A percentile compares a stretch with the other conserved stretches of the same genome.
Conservation (phyloP, 148 eudicot genomes). For the Rhododendron ovatum region DNA sequence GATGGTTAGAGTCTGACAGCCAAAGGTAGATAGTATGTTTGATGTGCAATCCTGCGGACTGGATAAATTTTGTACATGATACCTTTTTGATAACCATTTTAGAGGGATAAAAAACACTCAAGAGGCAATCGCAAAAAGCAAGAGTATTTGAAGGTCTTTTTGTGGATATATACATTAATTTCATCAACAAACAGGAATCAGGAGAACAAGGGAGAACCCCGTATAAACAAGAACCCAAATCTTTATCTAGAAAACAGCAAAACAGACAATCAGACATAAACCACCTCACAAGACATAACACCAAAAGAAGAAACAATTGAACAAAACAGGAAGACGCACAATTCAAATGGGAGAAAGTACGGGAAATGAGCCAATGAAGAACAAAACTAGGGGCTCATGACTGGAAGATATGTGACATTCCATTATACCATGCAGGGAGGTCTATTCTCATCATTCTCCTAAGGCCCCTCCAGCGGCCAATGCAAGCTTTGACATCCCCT, state of each 20-base stretch:
- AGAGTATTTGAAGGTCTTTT: background rate
- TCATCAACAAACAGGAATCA: background rate
- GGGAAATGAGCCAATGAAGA: background rate
- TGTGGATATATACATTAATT: background rate
- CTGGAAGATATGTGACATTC: background rate
- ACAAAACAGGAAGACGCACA: background rate
- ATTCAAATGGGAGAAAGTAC: background rate
- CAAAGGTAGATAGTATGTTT: background rate
- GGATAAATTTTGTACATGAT: background rate
- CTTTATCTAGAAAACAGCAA: background rate
- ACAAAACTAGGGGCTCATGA: background rate
- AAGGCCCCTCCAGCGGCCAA: background rate
- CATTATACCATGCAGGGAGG: background rate
- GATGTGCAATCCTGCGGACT: background rate
- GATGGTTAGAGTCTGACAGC: background rate
- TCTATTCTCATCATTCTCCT: background rate
- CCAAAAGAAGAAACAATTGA: background rate
- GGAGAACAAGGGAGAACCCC: background rate
- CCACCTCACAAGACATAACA: background rate
- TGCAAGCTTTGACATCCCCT: background rate
- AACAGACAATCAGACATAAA: background rate
- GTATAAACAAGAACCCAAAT: background rate
- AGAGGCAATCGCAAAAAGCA: background rate
- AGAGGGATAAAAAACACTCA: background rate
- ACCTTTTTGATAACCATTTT: background rate